Evolutionary conservation across 495 filamentous ascomycete genomes (phyloP), one percentile per base, ranked within the genome.

Genomic region (Trichoderma asperelloides): DNA sequence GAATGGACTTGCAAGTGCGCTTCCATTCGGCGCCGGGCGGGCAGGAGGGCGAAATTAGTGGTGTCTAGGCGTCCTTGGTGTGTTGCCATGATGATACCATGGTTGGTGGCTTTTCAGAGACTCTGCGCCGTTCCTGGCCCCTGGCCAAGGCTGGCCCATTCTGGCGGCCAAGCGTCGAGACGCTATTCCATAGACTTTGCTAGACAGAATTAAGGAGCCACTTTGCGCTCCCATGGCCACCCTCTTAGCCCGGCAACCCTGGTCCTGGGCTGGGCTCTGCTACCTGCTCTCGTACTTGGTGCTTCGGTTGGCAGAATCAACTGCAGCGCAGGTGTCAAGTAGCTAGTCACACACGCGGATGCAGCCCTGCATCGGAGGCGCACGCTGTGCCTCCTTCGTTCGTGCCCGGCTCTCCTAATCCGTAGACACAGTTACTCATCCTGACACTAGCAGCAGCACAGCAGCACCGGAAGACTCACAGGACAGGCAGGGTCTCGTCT

Each of bases 61-160:
- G 47, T 51, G 47, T 1, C 21, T 3, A 21, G 47, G 47, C 47
- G 7, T n/a, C 7, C 12, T 13, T 60, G 23, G 49, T 55, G 23
- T 8, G 55, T 30, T 60, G 55, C 55, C 23, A 28, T 60, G 27
- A 60, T 60, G 55, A 60, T 30, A 60, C 55, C 55, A 25, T 30
- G 11, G 27, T 23, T 21, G 8, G 55, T 60, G 55, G 55, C 23
- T 30, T 60, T 51, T 8, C n/a, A n/a, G 55, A 11, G 23, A 30
- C 11, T 60, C n/a, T 13, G 25, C 12, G 55, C 55, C 27, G 55
- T 60, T 60, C 55, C 55, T 60, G 55, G 55, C 27, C 25, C 55
- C 55, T 60, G 55, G 55, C 55, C 55, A 25, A 60, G 55, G 55
- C 55, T 60, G 55, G 55, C 55, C 23, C 55, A 25, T 60, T 60